Evolutionary conservation across 768 basidiomycete species (phyloP).

Genomic region (Amanita fuliginea): DNA sequence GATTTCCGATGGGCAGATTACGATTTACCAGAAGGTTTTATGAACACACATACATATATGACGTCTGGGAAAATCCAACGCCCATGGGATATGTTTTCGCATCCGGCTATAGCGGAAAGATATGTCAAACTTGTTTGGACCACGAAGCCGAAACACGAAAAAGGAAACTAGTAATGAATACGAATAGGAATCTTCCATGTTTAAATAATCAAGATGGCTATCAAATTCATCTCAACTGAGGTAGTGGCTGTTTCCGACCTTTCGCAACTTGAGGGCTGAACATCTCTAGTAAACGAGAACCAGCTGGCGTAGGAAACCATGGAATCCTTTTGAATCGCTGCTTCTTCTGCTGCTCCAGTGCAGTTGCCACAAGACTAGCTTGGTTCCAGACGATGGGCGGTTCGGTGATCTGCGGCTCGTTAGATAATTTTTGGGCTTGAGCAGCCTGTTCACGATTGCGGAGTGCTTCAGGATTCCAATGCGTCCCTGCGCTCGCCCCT

Average conservation of each 20-base stretch:
- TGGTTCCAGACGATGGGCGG: conserved; percentile 1
- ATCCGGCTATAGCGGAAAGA: too few species aligned
- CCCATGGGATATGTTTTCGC: too few species aligned
- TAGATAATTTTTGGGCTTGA: neutral
- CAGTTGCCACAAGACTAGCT: neutral
- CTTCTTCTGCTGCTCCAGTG: neutral
- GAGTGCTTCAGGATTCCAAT: conserved; percentile 1
- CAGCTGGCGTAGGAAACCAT: conserved; percentile 1
- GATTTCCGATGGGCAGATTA: too few species aligned
- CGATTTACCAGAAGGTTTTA: too few species aligned
- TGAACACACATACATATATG: too few species aligned
- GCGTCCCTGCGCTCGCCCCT: neutral
- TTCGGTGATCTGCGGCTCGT: neutral
- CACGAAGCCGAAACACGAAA: too few species aligned
- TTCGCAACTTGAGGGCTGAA: neutral
- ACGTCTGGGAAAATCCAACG: too few species aligned
- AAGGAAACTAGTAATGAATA: neutral
- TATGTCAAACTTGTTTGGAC: too few species aligned
- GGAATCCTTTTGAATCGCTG: neutral
- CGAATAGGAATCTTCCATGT: too few species aligned
- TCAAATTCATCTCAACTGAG: neutral
- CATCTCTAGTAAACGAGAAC: conserved; percentile 1
- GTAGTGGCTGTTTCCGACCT: neutral
- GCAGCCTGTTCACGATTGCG: neutral
- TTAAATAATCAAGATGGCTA: neutral